Base-by-base conservation (phyloP, 2,329 filamentous ascomycete genomes). In the Paecilomyces sp. region DNA sequence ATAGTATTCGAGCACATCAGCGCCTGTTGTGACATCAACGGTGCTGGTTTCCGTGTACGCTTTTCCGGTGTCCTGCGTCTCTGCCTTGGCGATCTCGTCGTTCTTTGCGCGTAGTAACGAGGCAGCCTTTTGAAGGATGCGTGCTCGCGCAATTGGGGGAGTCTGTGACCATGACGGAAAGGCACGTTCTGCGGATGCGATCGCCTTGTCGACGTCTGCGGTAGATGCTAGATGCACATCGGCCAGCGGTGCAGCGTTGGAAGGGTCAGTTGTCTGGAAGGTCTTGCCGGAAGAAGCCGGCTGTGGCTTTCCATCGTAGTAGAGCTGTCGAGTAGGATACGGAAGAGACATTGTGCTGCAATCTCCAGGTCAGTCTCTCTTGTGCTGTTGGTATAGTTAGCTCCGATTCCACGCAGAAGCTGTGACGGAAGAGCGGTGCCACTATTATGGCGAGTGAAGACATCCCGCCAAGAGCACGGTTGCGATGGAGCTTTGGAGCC, bases 11-110 rank as follows among this genome's bases (percentile, higher is more conserved):
- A 95, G 82, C 31, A 92, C 90, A 73, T 95, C 91, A 25, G 89
- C 89, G 55, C 91, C 91, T 0, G 91, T 94, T 51, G 88, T 83
- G 24, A 96, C 82, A 71, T 96, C 92, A 30, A 96, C 90, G 0
- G 88, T 86, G 57, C 88, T 90, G 2, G 92, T 96, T 76, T 96
- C 91, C 3, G 88, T 88, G 75, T 84, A 93, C 7, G 91, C 85
- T 74, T 95, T 95, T 70, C 92, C 91, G 0, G 91, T 95, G 74
- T 96, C 91, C 68, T 88, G 81, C 1, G 91, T 95, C 77, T 96
- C 91, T 59, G 91, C 80, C 59, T 82, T 82, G 56, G 91, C 91
- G 51, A 96, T 87, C 59, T 87, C 85, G 69, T 95, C 89, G 74
- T 95, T 95, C 64, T 87, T 85, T 64, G 85, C 77, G 54, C 91